Conservation (phyloP, 169 alveolate species). For the Neospora caninum region DNA sequence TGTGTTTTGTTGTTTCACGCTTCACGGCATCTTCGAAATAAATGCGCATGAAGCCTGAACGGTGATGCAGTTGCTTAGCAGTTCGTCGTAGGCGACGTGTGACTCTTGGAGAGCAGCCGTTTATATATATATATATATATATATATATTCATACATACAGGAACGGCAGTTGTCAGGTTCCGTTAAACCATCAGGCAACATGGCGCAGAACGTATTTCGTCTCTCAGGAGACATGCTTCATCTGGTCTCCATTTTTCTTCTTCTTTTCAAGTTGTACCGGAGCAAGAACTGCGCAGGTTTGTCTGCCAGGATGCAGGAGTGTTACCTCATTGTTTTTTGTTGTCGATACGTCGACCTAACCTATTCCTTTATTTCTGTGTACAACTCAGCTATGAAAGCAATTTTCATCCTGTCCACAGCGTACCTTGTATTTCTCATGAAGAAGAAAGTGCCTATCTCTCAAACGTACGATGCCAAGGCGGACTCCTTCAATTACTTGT, state of each 20-base stretch:
- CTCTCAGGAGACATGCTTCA: slow-evolving; percentile 94
- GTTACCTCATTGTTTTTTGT: slow-evolving; percentile 91
- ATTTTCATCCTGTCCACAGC: slow-evolving; percentile 87
- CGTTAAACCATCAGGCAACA: not conserved
- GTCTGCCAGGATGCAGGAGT: slow-evolving; percentile 96
- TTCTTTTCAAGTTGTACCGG: slow-evolving; percentile 88
- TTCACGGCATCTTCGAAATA: no score
- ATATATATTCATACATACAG: not conserved
- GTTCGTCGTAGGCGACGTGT: no score
- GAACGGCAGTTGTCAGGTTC: not conserved
- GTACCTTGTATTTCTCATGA: slow-evolving; percentile 84
- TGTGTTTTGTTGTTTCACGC: no score
- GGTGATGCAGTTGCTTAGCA: no score
- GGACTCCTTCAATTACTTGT: slow-evolving; percentile 91
- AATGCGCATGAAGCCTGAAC: no score
- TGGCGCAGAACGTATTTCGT: slow-evolving; percentile 90
- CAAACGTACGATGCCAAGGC: slow-evolving; percentile 92
- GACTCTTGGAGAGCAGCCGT: no score
- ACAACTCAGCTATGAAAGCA: slow-evolving; percentile 93
- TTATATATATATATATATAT: no score
- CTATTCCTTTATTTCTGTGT: slow-evolving; percentile 86
- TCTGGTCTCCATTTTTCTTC: slow-evolving; percentile 89
- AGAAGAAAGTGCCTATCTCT: slow-evolving; percentile 80
- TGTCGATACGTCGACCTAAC: slow-evolving; percentile 89
- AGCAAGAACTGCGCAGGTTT: slow-evolving; percentile 92